Evolutionary conservation across 768 basidiomycete genomes (phyloP), one percentile per base, ranked within the genome.

Genomic region (Scleroderma citrinum): DNA sequence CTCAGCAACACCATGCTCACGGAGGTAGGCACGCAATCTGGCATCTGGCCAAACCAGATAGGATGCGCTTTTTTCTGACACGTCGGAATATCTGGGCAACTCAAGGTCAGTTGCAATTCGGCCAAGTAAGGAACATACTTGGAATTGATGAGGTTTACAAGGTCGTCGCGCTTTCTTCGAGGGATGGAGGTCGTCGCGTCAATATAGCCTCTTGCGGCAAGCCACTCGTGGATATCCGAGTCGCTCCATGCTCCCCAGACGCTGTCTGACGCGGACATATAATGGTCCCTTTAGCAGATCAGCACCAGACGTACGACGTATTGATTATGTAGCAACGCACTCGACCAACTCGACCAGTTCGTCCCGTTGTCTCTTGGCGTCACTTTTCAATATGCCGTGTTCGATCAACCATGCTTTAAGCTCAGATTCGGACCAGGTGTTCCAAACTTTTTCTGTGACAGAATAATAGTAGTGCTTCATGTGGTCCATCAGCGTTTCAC

Each of bases 11-110:
- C 85, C 87, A 54, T 80, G 77, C 59, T 87, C 81, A 38, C 92
- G 78, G 17, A 97, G 77, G 68, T 89, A 96, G 2, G 87, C 92
- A 40, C 93, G 84, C 23, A 98, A 81, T 29, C 94, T 79, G 3
- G 93, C 89, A 60, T 97, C 94, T 12, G 91, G 89, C 95, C 95
- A 98, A 10, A 78, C 76, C 44, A 94, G 72, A 68, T 95, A 96
- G 2, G 80, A 70, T 2, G 82, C 74, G 1, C 76, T 74, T 31
- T 71, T 68, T 5, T 57, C 45, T n/a, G 62, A 60, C 43, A 64
- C 62, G 45, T 83, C 78, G 47, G 72, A 73, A 59, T 80, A 82
- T 62, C 80, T 88, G 55, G 21, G 11, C 7, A 41, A 14, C 21
- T 41, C 40, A 41, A 17, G 40, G 21, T 42, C 13, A 26, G 14